A percentile compares a stretch with the other conserved stretches of the same genome.
phyloP scores from a whole-genome alignment of 257 asterid species.

The Solanum chaucha region DNA sequence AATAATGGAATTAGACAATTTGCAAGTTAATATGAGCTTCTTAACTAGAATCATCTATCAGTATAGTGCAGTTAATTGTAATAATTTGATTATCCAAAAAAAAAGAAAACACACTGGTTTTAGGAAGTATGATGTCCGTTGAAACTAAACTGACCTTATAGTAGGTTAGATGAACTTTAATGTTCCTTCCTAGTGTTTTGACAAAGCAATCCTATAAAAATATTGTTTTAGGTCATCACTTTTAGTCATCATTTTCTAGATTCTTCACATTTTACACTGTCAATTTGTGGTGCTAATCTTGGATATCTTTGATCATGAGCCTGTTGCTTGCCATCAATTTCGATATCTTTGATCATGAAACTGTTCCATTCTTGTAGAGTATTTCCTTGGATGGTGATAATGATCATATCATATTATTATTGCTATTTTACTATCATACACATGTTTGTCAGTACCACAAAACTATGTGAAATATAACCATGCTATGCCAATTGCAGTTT shows the following conservation, averaged over 20 bases:
- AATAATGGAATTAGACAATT: background rate
- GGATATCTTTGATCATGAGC: background rate
- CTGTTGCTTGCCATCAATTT: background rate
- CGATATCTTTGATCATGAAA: background rate
- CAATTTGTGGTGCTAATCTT: background rate
- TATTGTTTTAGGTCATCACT: background rate
- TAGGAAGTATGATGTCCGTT: background rate
- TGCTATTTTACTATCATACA: background rate
- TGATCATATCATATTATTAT: background rate
- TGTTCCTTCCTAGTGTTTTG: background rate
- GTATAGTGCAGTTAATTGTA: background rate
- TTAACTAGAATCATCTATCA: background rate
- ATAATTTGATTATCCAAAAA: background rate
- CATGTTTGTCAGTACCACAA: background rate
- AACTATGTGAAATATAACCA: constrained; percentile 13
- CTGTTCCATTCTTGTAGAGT: background rate
- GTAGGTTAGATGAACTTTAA: background rate
- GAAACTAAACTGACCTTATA: background rate
- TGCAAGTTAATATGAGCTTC: background rate
- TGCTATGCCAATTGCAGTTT: constrained; percentile 54
- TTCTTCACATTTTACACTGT: background rate
- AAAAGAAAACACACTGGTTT: background rate
- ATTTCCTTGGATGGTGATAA: background rate
- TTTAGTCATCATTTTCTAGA: background rate
- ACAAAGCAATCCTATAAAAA: background rate